Percentiles rank a stretch among this genome's conserved stretches.
Conservation (phyloP, 108 stramenopile genomes). For the Fistulifera pelliculosa region DNA sequence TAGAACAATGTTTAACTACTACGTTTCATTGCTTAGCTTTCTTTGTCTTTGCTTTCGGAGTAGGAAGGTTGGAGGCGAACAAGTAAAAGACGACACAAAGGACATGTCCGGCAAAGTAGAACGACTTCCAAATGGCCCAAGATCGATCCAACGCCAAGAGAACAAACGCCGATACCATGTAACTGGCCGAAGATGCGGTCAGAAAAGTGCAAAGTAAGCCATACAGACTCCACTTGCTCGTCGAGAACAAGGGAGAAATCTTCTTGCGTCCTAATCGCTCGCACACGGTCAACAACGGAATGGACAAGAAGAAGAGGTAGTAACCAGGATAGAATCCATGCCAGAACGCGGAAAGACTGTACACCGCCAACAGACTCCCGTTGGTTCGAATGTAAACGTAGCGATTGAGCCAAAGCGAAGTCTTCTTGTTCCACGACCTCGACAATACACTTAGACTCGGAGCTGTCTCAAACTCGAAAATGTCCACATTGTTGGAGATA, state of each 20-base stretch:
- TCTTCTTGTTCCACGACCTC: conserved; percentile 95
- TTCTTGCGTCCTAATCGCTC: conserved; percentile 85
- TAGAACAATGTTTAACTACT: neutral
- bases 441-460: conserved; percentile 72
- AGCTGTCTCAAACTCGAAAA: conserved; percentile 87
- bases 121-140: conserved; percentile 52
- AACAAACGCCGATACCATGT: conserved; percentile 74
- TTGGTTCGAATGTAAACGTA: conserved; percentile 94
- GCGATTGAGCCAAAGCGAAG: conserved; percentile 84
- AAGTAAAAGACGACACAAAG: conserved; percentile 47
- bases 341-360: conserved; percentile 91
- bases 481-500: conserved; percentile 84
- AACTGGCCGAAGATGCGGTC: conserved; percentile 64
- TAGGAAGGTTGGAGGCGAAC: conserved; percentile 46
- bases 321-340: conserved; percentile 97
- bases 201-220: conserved; percentile 52
- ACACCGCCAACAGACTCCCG: conserved; percentile 73
- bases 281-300: conserved; percentile 69
- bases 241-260: conserved; percentile 68
- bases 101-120: conserved; percentile 78
- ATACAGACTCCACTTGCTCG: conserved; percentile 59
- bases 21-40: no score
- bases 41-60: conserved; percentile 33
- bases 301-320: conserved; percentile 89
- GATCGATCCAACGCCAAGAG: conserved; percentile 65